These are phyloP conservation scores for Thelephora terrestris DNA, from an alignment of 1,284 basidiomycete genomes.

Conservation along the genomic window DNA sequence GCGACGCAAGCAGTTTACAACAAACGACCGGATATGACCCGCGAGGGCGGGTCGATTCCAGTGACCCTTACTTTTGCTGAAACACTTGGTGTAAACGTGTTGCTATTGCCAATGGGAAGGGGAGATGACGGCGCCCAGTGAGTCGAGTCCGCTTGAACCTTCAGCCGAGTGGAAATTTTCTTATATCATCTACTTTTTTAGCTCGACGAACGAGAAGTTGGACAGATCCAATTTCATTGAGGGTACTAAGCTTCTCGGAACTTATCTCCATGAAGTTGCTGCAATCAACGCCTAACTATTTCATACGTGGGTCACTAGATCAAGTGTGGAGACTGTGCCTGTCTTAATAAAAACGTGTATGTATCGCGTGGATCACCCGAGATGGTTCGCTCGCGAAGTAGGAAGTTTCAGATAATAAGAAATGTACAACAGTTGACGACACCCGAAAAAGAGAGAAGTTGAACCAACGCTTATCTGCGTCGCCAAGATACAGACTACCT, in stretches of 20 bases:
- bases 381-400: too few species aligned
- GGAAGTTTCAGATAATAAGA: too few species aligned
- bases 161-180: background rate
- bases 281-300: constrained; percentile 11
- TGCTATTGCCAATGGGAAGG: constrained; percentile 87
- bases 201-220: constrained; percentile 94
- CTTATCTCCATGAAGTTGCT: constrained; percentile 77
- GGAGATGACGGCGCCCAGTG: constrained; percentile 92
- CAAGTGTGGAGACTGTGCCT: background rate
- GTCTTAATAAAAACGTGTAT: background rate
- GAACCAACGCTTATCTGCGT: too few species aligned
- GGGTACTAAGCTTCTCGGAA: constrained; percentile 78
- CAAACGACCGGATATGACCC: constrained; percentile 12
- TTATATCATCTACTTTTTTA: constrained; percentile 17
- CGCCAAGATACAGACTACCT: too few species aligned
- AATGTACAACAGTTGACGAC: too few species aligned
- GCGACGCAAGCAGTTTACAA: constrained; percentile 45
- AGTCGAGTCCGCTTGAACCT: constrained; percentile 19
- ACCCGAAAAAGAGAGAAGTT: too few species aligned
- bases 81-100: constrained; percentile 69
- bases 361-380: too few species aligned
- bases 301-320: background rate
- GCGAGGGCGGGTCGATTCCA: constrained; percentile 92
- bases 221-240: constrained; percentile 90
- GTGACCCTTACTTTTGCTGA: constrained; percentile 96